Evolutionary conservation across 2,329 filamentous ascomycete genomes (phyloP), one percentile per base, ranked within the genome.

Genomic region (Ascochyta lentis): DNA sequence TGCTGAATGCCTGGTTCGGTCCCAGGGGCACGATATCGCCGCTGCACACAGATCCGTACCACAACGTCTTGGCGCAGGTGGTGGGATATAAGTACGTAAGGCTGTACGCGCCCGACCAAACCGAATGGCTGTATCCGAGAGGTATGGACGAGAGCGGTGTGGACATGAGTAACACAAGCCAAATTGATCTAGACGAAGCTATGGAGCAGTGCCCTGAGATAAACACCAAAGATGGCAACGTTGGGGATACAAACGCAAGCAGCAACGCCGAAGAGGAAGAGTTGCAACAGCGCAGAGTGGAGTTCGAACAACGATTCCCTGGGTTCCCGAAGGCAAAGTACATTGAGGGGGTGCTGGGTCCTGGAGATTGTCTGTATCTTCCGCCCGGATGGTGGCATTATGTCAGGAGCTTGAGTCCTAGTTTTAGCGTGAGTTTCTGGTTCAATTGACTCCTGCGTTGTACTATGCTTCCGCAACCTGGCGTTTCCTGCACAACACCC

Each of bases 361-460:
- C 90, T 0, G 95, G 94, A 0, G 92, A 99, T 49, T 89, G 87
- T 61, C 73, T 99, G 49, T 95, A 96, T 72, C 91, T 99, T 49
- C 95, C 95, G 0, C 83, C 91, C 5, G 95, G 94, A 0, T 99
- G 95, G 94, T 99, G 95, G 95, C 95, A 99, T 79, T 98, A 97
- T 75, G 91, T 98, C 3, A 83, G 90, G 56, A 92, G 92, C 45
- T 72, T 98, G 68, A 92, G 86, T 53, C 86, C 91, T 19, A 96
- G 94, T 70, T 93, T 96, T 69, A 97, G 93, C 64, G 92, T 98
- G 12, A 97, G 92, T 71, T 98, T 97, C 71, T 99, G 95, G 95
- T 99, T 71, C 33, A 72, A 72, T 44, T 74, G 50, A 67, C 12
- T n/a, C 6, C 3, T 37, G 3, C 7, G 33, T 10, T 35, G 33